Evolutionary conservation across 345 rosid genomes (phyloP).

Genomic region (Citropsis articulata): DNA sequence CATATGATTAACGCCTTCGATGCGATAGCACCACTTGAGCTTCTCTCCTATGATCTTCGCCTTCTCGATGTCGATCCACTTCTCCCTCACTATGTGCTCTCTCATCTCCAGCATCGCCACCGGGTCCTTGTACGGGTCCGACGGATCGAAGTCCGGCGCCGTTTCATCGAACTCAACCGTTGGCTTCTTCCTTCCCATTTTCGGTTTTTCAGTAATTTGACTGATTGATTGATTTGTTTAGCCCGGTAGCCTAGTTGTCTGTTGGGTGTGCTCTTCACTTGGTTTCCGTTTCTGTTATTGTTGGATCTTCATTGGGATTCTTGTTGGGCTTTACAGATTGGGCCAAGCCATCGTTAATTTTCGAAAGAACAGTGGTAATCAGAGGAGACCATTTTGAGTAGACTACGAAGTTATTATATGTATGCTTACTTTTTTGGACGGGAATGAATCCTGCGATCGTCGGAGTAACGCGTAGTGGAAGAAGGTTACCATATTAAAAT

Average conservation of each 20-base stretch:
- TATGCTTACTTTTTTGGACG: too few relatives aligned
- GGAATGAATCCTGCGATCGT: too few relatives aligned
- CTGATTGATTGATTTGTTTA: background rate
- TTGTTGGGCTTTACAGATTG: background rate
- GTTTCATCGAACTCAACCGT: slow-evolving; percentile 87
- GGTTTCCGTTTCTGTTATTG: background rate
- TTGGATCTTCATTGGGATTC: background rate
- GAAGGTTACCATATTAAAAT: too few relatives aligned
- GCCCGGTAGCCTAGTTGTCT: background rate
- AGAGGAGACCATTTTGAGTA: too few relatives aligned
- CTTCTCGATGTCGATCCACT: slow-evolving; percentile 98
- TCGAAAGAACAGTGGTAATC: too few relatives aligned
- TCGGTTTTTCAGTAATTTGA: background rate
- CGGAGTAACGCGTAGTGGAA: too few relatives aligned
- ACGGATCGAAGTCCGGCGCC: slow-evolving; percentile 96
- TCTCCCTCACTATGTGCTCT: slow-evolving; percentile 92
- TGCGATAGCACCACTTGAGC: slow-evolving; percentile 92
- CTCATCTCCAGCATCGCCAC: slow-evolving; percentile 99
- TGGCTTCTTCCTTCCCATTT: slow-evolving; percentile 96
- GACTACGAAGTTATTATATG: too few relatives aligned
- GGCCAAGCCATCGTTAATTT: too few relatives aligned
- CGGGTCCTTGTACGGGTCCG: slow-evolving; percentile 88
- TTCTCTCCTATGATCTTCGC: slow-evolving; percentile 93
- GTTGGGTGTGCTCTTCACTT: background rate
- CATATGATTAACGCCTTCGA: slow-evolving; percentile 95